Base-by-base conservation (phyloP, 2,329 filamentous ascomycete species). In the Hyphodiscus sp. region DNA sequence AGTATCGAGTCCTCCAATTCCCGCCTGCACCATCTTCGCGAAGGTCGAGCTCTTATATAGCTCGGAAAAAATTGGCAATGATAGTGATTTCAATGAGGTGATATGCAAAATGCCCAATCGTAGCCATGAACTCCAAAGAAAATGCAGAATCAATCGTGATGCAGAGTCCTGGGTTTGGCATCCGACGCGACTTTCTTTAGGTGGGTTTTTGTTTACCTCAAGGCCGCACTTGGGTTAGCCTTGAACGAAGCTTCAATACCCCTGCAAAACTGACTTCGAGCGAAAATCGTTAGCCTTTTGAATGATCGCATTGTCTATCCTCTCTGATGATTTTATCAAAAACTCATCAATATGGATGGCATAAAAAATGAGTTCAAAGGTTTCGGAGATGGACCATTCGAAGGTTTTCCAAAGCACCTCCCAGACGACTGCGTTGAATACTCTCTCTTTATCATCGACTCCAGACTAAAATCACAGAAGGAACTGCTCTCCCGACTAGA, bases 371-470 rank as follows among this genome's bases (percentile, higher is more conserved):
- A 81, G 60, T 72, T 85, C 55, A 82, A 82, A 56, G 85, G 81
- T 75, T 84, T 86, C 55, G 80, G 79, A 49, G 82, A 84, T 61
- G 83, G 80, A 2, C 23, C 23, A 3, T 86, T 86, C 51, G 59
- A 64, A 47, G 65, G 64, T 1, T 69, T 87, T 57, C 82, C 84
- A 1, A 86, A 82, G 67, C 74, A 77, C 54, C 75, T 95, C 0
- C 83, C 89, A 0, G 91, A 96, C 48, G 91, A 95, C 69, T 88
- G 83, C 58, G 83, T 95, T 50, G 89, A 95, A 68, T 96, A 96
- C 69, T 81, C 86, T 51, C 74, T 96, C 23, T 88, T 91, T 66
- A 70, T 90, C 49, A 72, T 92, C 57, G 79, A 88, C 56, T 67
- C 76, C 16, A 74, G 74, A 55, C 70, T 82, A 20, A 74, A 77